Conservation (phyloP, 495 filamentous ascomycete genomes). For the Podospora pseudoanserina region DNA sequence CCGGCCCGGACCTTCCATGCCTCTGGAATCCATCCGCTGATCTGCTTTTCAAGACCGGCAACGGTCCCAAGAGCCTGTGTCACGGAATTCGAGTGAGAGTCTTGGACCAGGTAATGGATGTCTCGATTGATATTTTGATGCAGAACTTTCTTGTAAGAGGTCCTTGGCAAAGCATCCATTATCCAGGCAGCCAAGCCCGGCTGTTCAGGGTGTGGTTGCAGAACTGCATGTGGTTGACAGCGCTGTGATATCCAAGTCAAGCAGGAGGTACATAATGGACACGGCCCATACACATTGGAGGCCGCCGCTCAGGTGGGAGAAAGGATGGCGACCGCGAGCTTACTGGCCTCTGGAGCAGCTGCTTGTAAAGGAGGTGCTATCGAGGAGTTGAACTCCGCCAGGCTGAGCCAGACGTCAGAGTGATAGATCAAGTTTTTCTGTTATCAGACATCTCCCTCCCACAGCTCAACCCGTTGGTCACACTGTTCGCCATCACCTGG, state of each 20-base stretch:
- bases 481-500: constrained; percentile 23
- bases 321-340: neutral
- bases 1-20: neutral
- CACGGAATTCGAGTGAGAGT: neutral
- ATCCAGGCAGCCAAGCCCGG: constrained; percentile 1
- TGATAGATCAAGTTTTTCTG: constrained; percentile 10
- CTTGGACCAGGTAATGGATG: neutral
- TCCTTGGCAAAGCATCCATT: neutral
- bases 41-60: neutral
- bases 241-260: neutral
- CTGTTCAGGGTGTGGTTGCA: neutral
- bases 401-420: constrained; percentile 10
- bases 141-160: neutral
- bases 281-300: constrained; percentile 7
- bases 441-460: neutral
- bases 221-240: neutral
- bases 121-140: constrained; percentile 7
- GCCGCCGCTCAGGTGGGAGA: constrained; percentile 1
- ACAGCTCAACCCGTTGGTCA: constrained; percentile 1
- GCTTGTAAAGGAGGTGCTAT: constrained; percentile 6
- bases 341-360: neutral
- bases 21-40: neutral
- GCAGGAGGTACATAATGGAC: neutral
- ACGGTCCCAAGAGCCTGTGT: neutral
- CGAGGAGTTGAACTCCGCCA: neutral